Evolutionary conservation across 371 early-diverging fungal species (phyloP).

Genomic region (Saksenaea oblongispora): DNA sequence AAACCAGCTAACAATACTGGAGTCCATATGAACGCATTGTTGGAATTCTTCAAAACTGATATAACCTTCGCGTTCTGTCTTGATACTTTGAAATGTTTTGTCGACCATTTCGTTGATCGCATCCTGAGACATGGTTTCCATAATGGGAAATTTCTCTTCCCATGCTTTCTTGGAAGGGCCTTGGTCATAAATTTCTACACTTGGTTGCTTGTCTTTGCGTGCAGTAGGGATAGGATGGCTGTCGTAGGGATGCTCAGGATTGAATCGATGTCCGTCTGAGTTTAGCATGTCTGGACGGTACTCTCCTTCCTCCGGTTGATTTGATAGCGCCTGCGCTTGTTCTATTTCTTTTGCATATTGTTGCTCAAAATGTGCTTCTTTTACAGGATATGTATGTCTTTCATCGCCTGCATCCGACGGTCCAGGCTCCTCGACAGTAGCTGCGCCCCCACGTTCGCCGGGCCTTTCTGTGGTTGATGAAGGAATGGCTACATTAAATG

Average conservation of each 20-base stretch:
- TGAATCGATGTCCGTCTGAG: slow-evolving; percentile 16
- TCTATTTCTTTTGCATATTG: slow-evolving; percentile 30
- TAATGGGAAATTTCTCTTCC: slow-evolving; percentile 75
- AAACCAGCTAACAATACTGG: slow-evolving; percentile 71
- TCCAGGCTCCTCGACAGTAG: slow-evolving; percentile 5
- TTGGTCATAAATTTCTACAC: not conserved
- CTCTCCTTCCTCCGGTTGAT: slow-evolving; percentile 2
- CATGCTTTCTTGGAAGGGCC: slow-evolving; percentile 38
- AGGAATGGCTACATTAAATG: slow-evolving; percentile 87
- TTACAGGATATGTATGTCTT: slow-evolving; percentile 34
- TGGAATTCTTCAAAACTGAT: slow-evolving; percentile 81
- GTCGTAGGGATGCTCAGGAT: slow-evolving; percentile 2
- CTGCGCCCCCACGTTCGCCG: slow-evolving; percentile 14
- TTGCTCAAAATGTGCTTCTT: slow-evolving; percentile 40
- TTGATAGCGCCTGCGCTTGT: slow-evolving; percentile 19
- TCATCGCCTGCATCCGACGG: not conserved
- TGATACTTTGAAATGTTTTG: slow-evolving; percentile 73
- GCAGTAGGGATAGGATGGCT: not conserved
- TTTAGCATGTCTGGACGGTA: slow-evolving; percentile 6
- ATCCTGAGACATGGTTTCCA: slow-evolving; percentile 91
- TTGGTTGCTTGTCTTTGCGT: slow-evolving; percentile 21
- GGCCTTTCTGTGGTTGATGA: slow-evolving; percentile 23
- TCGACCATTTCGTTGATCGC: slow-evolving; percentile 95
- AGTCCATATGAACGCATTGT: slow-evolving; percentile 67
- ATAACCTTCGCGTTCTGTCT: slow-evolving; percentile 60